Evolutionary conservation across 192 early-diverging fungal genomes (phyloP).

Genomic region (Thoreauomyces humboldtii): DNA sequence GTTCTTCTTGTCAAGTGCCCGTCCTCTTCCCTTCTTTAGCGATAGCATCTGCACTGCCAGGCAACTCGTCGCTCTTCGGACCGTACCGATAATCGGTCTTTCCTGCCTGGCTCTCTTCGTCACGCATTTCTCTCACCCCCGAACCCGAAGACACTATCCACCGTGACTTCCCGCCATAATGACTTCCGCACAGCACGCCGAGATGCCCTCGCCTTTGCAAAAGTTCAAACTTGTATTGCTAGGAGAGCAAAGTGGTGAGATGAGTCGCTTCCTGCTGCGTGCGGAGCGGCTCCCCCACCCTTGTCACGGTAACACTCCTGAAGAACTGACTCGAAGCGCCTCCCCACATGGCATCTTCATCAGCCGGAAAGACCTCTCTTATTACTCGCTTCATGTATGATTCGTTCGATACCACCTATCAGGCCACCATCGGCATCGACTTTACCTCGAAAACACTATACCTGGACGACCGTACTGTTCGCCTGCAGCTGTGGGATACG

Average conservation of each 20-base stretch:
- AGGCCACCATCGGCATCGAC: constrained; percentile 99
- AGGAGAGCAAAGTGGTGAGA: constrained; percentile 93
- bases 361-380: constrained; percentile 97
- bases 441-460: constrained; percentile 99
- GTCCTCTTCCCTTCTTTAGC: too few relatives aligned
- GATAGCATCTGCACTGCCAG: too few relatives aligned
- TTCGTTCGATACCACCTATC: constrained; percentile 99
- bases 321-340: background rate
- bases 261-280: background rate
- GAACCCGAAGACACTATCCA: too few relatives aligned
- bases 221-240: constrained; percentile 99
- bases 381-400: constrained; percentile 99
- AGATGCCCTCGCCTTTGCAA: constrained; percentile 23
- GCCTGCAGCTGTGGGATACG: constrained; percentile 98
- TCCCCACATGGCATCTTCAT: background rate
- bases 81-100: too few relatives aligned
- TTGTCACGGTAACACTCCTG: background rate
- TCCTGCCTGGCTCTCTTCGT: too few relatives aligned
- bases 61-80: too few relatives aligned
- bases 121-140: too few relatives aligned
- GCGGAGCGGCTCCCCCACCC: background rate
- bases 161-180: too few relatives aligned
- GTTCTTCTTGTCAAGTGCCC: too few relatives aligned
- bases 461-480: constrained; percentile 94
- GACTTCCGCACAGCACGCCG: background rate